Percentiles rank a stretch among this genome's conserved stretches.
phyloP scores from a whole-genome alignment of 1,284 basidiomycete genomes.

The Neonothopanus nambi region DNA sequence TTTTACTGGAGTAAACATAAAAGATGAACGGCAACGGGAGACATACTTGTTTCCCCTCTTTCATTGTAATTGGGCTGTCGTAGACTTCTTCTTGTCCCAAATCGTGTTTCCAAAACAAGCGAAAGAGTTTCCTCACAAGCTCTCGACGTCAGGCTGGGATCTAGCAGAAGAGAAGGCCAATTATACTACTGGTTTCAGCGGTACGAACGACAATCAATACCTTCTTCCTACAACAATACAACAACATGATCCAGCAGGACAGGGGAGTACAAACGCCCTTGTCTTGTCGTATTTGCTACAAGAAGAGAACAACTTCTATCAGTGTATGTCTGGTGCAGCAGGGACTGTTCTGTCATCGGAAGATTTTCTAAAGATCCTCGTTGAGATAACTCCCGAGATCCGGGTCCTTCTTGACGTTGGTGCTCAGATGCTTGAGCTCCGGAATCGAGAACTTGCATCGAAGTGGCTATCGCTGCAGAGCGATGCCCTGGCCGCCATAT shows the following conservation, averaged over 20 bases:
- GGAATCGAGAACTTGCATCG: conserved; percentile 40
- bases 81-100: conserved; percentile 51
- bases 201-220: conserved; percentile 35
- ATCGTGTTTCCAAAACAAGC: conserved; percentile 51
- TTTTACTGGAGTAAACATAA: conserved; percentile 41
- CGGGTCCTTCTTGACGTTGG: conserved; percentile 53
- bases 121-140: conserved; percentile 47
- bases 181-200: conserved; percentile 35
- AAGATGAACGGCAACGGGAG: conserved; percentile 38
- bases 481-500: conserved; percentile 43
- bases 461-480: conserved; percentile 37
- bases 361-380: not conserved
- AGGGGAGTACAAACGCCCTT: conserved; percentile 33
- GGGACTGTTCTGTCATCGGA: not conserved
- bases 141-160: conserved; percentile 55
- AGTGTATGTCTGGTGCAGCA: not conserved
- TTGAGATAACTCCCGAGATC: not conserved
- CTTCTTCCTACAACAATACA: conserved; percentile 32
- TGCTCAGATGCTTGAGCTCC: conserved; percentile 54
- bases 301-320: conserved; percentile 24
- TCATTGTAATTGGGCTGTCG: conserved; percentile 35
- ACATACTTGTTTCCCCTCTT: conserved; percentile 36
- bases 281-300: conserved; percentile 31
- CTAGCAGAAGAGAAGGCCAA: conserved; percentile 39
- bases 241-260: conserved; percentile 28